phyloP scores from a whole-genome alignment of 306 rosid species.

The Arachis hypogaea region DNA sequence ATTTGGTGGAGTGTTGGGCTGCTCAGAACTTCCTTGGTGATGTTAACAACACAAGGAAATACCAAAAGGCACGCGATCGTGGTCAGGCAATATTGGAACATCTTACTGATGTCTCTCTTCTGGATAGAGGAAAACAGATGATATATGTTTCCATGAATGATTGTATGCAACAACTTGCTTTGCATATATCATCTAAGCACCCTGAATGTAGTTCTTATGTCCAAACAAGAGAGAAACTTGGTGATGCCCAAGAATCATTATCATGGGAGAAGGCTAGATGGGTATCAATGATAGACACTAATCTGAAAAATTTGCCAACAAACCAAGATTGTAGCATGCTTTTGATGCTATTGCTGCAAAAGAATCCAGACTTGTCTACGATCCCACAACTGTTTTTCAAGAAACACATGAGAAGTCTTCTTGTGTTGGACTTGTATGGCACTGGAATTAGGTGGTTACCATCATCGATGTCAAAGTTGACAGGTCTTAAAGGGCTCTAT shows the following conservation, averaged over 20 bases:
- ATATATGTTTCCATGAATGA: slow-evolving; percentile 38
- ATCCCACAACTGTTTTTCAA: slow-evolving; percentile 27
- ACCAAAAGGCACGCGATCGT: slow-evolving; percentile 15
- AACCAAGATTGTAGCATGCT: slow-evolving; percentile 16
- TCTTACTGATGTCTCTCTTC: slow-evolving; percentile 35
- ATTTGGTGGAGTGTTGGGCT: slow-evolving; percentile 46
- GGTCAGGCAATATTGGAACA: slow-evolving; percentile 31
- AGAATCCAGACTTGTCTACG: neutral
- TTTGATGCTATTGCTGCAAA: slow-evolving; percentile 20
- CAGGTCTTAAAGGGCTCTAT: slow-evolving; percentile 21
- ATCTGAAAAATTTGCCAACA: slow-evolving; percentile 1
- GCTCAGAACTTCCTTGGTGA: slow-evolving; percentile 40
- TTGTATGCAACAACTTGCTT: slow-evolving; percentile 35
- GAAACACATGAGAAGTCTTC: slow-evolving; percentile 23
- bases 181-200: slow-evolving; percentile 32
- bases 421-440: slow-evolving; percentile 34
- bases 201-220: slow-evolving; percentile 25
- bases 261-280: slow-evolving; percentile 24
- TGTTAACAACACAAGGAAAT: slow-evolving; percentile 19
- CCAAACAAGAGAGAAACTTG: neutral
- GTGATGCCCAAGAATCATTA: neutral
- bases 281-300: slow-evolving; percentile 31
- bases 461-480: slow-evolving; percentile 31
- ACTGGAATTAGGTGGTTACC: slow-evolving; percentile 29
- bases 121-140: slow-evolving; percentile 29